phyloP scores from a whole-genome alignment of 2,329 filamentous ascomycete species.

The Laburnicola sp. region DNA sequence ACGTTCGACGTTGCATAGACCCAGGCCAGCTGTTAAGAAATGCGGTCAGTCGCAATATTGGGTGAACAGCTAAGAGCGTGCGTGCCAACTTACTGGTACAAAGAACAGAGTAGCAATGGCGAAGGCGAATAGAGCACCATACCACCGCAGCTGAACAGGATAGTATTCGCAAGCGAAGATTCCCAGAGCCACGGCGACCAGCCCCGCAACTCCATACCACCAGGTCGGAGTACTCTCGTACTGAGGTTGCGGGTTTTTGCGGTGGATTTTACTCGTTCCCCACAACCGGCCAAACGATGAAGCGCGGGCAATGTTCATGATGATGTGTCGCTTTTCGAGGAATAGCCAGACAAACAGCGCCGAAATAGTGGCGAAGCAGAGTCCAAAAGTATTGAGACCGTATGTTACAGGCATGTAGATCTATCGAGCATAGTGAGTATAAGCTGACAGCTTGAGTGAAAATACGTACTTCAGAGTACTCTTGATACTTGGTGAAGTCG shows the following conservation, averaged over 20 bases:
- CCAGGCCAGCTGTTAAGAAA: too few species aligned
- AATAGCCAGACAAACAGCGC: too few species aligned
- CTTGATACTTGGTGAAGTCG: slow-evolving; percentile 73
- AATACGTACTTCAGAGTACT: too few species aligned
- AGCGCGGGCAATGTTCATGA: slow-evolving; percentile 45
- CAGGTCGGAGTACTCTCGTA: slow-evolving; percentile 79
- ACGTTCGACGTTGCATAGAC: slow-evolving; percentile 93
- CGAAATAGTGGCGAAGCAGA: too few species aligned
- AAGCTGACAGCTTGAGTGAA: too few species aligned
- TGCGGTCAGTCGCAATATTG: too few species aligned
- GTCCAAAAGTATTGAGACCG: too few species aligned
- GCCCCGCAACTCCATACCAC: slow-evolving; percentile 78
- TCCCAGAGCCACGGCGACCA: slow-evolving; percentile 74
- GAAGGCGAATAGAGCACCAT: slow-evolving; percentile 79
- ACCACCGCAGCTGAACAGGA: slow-evolving; percentile 82
- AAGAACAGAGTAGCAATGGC: slow-evolving; percentile 79
- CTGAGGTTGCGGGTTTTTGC: slow-evolving; percentile 78
- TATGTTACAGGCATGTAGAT: too few species aligned
- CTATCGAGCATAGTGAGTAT: too few species aligned
- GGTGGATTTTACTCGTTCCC: slow-evolving; percentile 78
- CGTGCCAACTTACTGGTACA: slow-evolving; percentile 87
- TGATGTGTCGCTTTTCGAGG: too few species aligned
- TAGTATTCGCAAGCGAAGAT: slow-evolving; percentile 81
- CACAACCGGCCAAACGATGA: slow-evolving; percentile 61
- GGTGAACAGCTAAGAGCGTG: too few species aligned